These are phyloP conservation scores for Arachis monticola DNA, from an alignment of 331 rosid genomes.

Conservation along the genomic window DNA sequence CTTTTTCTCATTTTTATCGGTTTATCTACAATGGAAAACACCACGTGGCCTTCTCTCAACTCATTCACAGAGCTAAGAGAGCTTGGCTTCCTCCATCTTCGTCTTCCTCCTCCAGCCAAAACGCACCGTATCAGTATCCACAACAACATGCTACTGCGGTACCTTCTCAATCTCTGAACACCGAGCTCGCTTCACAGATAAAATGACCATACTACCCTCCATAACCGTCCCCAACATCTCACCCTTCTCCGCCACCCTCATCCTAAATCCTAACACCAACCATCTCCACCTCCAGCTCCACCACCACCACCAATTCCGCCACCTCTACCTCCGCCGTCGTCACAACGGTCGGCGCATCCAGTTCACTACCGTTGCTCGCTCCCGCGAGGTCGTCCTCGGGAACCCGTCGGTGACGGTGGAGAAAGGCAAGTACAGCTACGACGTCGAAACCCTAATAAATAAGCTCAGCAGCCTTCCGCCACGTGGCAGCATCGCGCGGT, in stretches of 20 bases:
- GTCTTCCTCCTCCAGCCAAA: conserved; percentile 10
- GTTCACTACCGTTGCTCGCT: conserved; percentile 53
- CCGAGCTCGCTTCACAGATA: conserved; percentile 21
- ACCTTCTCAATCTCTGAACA: conserved; percentile 15
- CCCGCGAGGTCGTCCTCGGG: conserved; percentile 69
- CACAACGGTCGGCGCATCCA: conserved; percentile 29
- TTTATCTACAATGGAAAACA: conserved; percentile 41
- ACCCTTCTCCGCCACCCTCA: conserved; percentile 44
- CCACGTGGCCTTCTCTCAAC: conserved; percentile 44
- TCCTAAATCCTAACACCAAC: conserved; percentile 41
- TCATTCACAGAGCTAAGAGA: neutral
- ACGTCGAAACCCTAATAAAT: conserved; percentile 89
- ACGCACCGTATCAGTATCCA: neutral
- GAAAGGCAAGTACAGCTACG: conserved; percentile 91
- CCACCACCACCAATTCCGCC: conserved; percentile 36
- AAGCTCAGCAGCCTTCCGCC: conserved; percentile 90
- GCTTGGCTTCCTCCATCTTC: conserved; percentile 12
- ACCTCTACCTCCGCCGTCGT: conserved; percentile 40
- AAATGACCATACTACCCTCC: conserved; percentile 62
- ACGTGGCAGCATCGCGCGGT: conserved; percentile 97
- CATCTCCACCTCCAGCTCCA: conserved; percentile 40
- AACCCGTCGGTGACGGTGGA: conserved; percentile 83
- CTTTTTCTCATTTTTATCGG: neutral
- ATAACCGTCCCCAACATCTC: conserved; percentile 56
- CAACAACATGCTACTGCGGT: conserved; percentile 13